phyloP scores from a whole-genome alignment of 106 monocot genomes.

The Posidonia australis region DNA sequence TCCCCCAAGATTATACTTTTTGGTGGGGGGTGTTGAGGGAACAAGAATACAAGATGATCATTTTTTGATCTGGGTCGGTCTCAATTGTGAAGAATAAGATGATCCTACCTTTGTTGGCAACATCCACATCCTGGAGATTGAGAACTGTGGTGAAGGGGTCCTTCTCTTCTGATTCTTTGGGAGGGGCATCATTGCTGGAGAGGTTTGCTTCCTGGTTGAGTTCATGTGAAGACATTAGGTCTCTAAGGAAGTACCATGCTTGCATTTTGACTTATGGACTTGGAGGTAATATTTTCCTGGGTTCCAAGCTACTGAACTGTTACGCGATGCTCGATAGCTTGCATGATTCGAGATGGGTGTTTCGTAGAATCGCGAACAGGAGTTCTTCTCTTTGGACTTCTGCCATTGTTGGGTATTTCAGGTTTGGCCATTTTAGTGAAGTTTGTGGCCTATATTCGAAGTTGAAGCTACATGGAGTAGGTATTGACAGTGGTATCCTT shows the following conservation, averaged over 20 bases:
- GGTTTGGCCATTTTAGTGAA: slow-evolving; percentile 33
- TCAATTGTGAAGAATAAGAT: too few species aligned
- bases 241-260: slow-evolving; percentile 36
- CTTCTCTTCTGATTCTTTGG: background rate
- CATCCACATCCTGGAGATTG: too few species aligned
- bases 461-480: slow-evolving; percentile 23
- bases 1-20: too few species aligned
- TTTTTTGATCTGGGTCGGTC: too few species aligned
- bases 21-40: too few species aligned
- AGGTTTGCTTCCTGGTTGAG: slow-evolving; percentile 23
- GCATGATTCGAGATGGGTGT: slow-evolving; percentile 34
- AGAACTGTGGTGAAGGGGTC: background rate
- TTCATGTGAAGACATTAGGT: slow-evolving; percentile 23
- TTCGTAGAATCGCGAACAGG: slow-evolving; percentile 21
- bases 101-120: too few species aligned
- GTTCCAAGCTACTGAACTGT: slow-evolving; percentile 35
- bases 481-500: slow-evolving; percentile 30
- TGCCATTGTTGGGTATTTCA: slow-evolving; percentile 45
- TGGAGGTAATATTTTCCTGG: slow-evolving; percentile 18
- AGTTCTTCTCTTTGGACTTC: slow-evolving; percentile 59
- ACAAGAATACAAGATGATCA: too few species aligned
- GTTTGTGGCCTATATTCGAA: slow-evolving; percentile 26
- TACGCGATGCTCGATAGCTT: slow-evolving; percentile 39
- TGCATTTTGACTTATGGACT: slow-evolving; percentile 30
- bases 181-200: slow-evolving; percentile 1